These are phyloP conservation scores for Macrocybe gigantea DNA, from an alignment of 768 basidiomycete species.

Conservation along the genomic window DNA sequence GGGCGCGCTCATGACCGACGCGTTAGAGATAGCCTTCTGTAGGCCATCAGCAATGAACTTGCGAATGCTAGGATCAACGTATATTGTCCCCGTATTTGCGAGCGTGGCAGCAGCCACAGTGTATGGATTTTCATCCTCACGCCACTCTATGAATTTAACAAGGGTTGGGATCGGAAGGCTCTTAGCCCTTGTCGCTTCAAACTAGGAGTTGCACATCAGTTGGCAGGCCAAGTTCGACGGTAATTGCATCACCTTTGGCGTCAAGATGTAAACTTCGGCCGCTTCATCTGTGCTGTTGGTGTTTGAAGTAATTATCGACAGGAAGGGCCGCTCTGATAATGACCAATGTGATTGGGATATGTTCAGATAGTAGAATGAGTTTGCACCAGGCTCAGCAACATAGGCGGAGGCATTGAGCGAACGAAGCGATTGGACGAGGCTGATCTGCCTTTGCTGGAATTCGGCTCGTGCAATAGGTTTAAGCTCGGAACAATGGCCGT, in stretches of 20 bases:
- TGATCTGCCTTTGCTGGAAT: constrained; percentile 46
- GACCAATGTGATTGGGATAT: constrained; percentile 57
- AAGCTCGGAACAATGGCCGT: neutral
- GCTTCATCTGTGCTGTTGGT: constrained; percentile 17
- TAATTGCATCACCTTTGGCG: constrained; percentile 41
- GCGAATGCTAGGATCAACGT: constrained; percentile 55
- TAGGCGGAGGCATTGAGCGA: constrained; percentile 57
- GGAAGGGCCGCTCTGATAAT: constrained; percentile 74
- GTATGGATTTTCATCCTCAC: constrained; percentile 68
- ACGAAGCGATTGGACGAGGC: constrained; percentile 44
- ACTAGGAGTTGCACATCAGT: constrained; percentile 20
- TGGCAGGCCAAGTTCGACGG: neutral
- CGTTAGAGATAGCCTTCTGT: constrained; percentile 30
- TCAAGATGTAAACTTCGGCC: constrained; percentile 54
- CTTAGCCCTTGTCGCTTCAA: constrained; percentile 69
- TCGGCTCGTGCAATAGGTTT: constrained; percentile 19
- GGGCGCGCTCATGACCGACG: constrained; percentile 44
- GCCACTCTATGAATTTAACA: constrained; percentile 52
- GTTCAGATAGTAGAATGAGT: constrained; percentile 67
- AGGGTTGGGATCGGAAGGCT: constrained; percentile 46
- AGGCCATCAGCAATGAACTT: constrained; percentile 66
- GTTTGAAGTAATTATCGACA: constrained; percentile 56
- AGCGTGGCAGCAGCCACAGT: constrained; percentile 31
- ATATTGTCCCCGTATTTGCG: constrained; percentile 30
- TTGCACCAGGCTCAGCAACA: constrained; percentile 76